Percentiles rank a stretch among this genome's conserved stretches.
Evolutionary conservation across 192 early-diverging fungal species (phyloP).

Genomic region (Gaertneriomyces semiglobifer): DNA sequence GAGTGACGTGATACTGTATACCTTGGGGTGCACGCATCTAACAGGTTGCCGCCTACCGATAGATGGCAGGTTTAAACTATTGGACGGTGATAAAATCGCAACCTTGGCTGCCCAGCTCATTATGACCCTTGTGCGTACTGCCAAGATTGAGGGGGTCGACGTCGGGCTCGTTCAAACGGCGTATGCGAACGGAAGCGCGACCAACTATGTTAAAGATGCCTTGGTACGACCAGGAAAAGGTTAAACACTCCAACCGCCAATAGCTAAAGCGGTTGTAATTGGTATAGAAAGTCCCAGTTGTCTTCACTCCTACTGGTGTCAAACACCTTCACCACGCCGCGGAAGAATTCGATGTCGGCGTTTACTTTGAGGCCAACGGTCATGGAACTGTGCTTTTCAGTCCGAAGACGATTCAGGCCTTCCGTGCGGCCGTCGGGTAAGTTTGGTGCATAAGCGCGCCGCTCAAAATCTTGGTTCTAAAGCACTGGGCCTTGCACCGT

Average conservation of each 20-base stretch:
- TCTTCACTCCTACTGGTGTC: conserved; percentile 95
- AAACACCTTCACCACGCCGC: conserved; percentile 99
- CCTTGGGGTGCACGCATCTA: neutral
- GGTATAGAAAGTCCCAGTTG: conserved; percentile 80
- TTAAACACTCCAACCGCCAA: neutral
- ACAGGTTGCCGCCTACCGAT: neutral
- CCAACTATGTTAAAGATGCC: conserved; percentile 82
- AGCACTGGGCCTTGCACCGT: neutral
- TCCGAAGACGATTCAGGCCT: conserved; percentile 67
- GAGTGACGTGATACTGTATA: conserved; percentile 9
- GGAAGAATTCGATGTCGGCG: conserved; percentile 93
- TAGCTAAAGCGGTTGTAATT: neutral
- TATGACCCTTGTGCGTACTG: conserved; percentile 80
- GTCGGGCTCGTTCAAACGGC: conserved; percentile 99
- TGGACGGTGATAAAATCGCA: conserved; percentile 99
- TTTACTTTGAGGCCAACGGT: conserved; percentile 99
- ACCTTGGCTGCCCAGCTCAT: conserved; percentile 91
- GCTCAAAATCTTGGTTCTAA: neutral
- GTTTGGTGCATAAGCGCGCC: neutral
- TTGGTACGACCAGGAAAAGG: conserved; percentile 54
- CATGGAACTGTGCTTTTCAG: conserved; percentile 99
- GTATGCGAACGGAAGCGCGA: conserved; percentile 97
- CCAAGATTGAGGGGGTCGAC: conserved; percentile 69
- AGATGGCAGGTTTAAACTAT: conserved; percentile 77
- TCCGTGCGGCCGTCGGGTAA: conserved; percentile 64